Evolutionary conservation across 106 monocot species (phyloP), one percentile per base, ranked within the genome.

Genomic region (Acorus gramineus): DNA sequence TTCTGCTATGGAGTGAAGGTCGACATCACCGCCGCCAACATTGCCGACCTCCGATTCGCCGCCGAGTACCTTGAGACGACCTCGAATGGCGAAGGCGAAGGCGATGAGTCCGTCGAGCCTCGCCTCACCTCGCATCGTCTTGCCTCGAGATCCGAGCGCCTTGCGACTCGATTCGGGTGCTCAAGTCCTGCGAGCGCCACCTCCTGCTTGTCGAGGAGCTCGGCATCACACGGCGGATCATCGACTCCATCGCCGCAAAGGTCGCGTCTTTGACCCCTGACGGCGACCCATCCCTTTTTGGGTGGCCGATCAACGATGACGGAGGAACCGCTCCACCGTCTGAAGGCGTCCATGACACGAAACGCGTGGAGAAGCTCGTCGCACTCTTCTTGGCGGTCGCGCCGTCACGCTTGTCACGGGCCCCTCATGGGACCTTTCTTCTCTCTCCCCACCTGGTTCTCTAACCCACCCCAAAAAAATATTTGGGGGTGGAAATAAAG

Each of bases 61-160:
- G 89, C 89, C 7, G 94, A 86, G 71, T 86, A 75, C 75, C 89
- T 94, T 9, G 84, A 86, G 58, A 94, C 89, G 94, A 76, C 84
- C n/a, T n/a, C n/a, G n/a, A n/a, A n/a, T n/a, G n/a, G n/a, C n/a
- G n/a, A n/a, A n/a, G n/a, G n/a, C n/a, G n/a, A n/a, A n/a, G n/a
- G n/a, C 7, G 89, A 89, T 12, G 89, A 86, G 3, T 66, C 71
- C 79, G 52, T 54, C 42, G 80, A 82, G 61, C 82, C 84, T 46
- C 86, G 89, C 72, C 89, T 94, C 58, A n/a, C n/a, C n/a, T n/a
- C n/a, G n/a, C n/a, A n/a, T n/a, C n/a, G n/a, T n/a, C n/a, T n/a
- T n/a, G 50, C 80, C 7, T 50, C 68, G 4, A 65, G 74, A 13
- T 56, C 84, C n/a, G 94, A 94, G 50, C 61, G 64, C 0, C 89